Base-by-base conservation (phyloP, 371 early-diverging fungal genomes). In the Apophysomyces sp. region DNA sequence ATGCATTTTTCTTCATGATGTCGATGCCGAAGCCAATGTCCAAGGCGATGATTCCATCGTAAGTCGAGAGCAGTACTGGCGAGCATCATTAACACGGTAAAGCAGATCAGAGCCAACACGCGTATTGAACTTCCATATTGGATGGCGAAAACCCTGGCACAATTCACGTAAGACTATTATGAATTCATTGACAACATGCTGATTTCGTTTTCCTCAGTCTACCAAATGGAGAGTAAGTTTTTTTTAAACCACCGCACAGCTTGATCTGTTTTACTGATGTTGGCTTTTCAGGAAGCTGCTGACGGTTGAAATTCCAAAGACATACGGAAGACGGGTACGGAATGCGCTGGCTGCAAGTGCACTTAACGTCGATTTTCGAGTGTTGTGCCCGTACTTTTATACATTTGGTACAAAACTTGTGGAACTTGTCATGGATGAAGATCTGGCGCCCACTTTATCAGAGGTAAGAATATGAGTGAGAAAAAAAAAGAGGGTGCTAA, bases 51-150 rank as follows among this genome's bases (percentile, higher is more conserved):
- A 67, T 28, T 57, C 67, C 31, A 68, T 66, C 52, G 75, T 74
- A 73, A 13, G 57, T n/a, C 29, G 28, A 52, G 18, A 27, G 4
- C 0, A 21, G 7, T 8, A 5, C 18, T 5, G 1, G 49, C 6
- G 27, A 31, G 24, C 0, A 12, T 13, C 40, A 26, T 31, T 16
- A 18, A 57, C 9, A 55, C 9, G 9, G 12, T 55, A 26, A 12
- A 36, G 24, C 49, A 72, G 71, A 60, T 71, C 4, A 30, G 57
- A 13, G 54, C 52, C 26, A 60, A 65, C 36, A 59, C 74, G 21
- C 68, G 73, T 1, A 52, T 77, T 16, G 82, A 82, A 44, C 44
- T 82, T 16, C 82, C 82, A 0, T 78, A 68, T 51, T 82, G 82
- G 82, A 52, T 78, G 30, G 79, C 74, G 4, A 74, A 74, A 58